Percentiles rank a stretch among this genome's conserved stretches.
phyloP scores from a whole-genome alignment of 2,329 filamentous ascomycete genomes.

The Fusarium algeriense region DNA sequence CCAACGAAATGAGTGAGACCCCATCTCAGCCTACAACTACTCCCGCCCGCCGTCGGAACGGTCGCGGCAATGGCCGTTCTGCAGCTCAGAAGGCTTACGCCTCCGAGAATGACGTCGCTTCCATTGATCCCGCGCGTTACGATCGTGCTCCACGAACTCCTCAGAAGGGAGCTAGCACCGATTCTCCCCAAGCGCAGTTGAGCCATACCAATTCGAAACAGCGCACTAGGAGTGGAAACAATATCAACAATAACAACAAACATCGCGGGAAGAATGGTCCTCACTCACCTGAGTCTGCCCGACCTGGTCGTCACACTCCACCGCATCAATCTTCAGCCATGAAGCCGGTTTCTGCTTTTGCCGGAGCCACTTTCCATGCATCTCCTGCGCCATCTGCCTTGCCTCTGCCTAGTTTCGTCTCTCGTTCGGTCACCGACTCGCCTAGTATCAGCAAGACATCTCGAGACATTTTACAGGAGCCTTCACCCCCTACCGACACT shows the following conservation, averaged over 20 bases:
- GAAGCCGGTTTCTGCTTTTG: conserved; percentile 75
- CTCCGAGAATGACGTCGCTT: conserved; percentile 66
- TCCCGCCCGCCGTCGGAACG: conserved; percentile 54
- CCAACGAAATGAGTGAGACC: conserved; percentile 51
- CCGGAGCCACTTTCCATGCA: conserved; percentile 93
- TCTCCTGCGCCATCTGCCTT: conserved; percentile 92
- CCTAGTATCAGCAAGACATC: conserved; percentile 53
- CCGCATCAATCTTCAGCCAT: conserved; percentile 56
- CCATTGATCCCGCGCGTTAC: conserved; percentile 51
- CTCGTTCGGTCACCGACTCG: conserved; percentile 79
- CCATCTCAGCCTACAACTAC: conserved; percentile 51
- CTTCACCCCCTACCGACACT: conserved; percentile 66
- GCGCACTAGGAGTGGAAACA: conserved; percentile 44
- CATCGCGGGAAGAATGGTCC: conserved; percentile 50
- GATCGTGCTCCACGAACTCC: conserved; percentile 60
- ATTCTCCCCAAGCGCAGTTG: conserved; percentile 51
- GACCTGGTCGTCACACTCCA: conserved; percentile 58
- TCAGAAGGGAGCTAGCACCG: conserved; percentile 55
- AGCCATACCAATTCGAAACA: conserved; percentile 48
- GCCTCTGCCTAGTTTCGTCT: conserved; percentile 88
- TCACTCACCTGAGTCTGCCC: conserved; percentile 58
- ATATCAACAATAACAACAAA: conserved; percentile 43
- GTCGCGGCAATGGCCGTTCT: conserved; percentile 56
- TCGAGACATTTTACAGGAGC: conserved; percentile 57
- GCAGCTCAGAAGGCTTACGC: conserved; percentile 67